These are phyloP conservation scores for Termitomyces titanicus DNA, from an alignment of 768 basidiomycete genomes.

Conservation along the genomic window DNA sequence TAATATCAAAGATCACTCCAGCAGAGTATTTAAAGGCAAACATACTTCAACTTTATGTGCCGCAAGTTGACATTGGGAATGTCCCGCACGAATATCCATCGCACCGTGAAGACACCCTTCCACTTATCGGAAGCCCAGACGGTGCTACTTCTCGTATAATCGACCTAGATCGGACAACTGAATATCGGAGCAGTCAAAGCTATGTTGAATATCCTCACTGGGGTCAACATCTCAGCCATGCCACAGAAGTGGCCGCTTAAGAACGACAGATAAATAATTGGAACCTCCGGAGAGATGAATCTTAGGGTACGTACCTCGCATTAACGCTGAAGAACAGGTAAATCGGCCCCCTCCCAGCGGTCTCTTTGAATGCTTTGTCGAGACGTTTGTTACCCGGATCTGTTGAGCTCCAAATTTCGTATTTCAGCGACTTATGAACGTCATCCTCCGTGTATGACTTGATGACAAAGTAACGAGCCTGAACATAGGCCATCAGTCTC, in stretches of 20 bases:
- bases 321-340: conserved; percentile 99
- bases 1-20: conserved; percentile 7
- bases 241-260: conserved; percentile 94
- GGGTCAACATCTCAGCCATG: conserved; percentile 97
- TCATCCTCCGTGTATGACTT: conserved; percentile 99
- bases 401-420: conserved; percentile 97
- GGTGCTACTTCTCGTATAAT: conserved; percentile 90
- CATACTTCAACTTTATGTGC: conserved; percentile 85
- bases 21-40: not conserved
- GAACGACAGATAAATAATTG: not conserved
- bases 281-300: not conserved
- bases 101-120: conserved; percentile 99
- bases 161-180: conserved; percentile 47
- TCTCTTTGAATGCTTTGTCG: conserved; percentile 96
- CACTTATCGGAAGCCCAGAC: conserved; percentile 99
- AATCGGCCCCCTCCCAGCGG: conserved; percentile 86
- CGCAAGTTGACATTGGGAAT: conserved; percentile 87
- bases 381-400: conserved; percentile 96
- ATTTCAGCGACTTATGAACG: conserved; percentile 96
- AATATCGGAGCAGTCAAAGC: not conserved
- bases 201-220: conserved; percentile 43
- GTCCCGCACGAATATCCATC: conserved; percentile 97
- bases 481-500: conserved; percentile 2
- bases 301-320: conserved; percentile 52
- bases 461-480: conserved; percentile 96